Evolutionary conservation across 2,329 filamentous ascomycete genomes (phyloP), one percentile per base, ranked within the genome.

Genomic region (Rhynchosporium agropyri): DNA sequence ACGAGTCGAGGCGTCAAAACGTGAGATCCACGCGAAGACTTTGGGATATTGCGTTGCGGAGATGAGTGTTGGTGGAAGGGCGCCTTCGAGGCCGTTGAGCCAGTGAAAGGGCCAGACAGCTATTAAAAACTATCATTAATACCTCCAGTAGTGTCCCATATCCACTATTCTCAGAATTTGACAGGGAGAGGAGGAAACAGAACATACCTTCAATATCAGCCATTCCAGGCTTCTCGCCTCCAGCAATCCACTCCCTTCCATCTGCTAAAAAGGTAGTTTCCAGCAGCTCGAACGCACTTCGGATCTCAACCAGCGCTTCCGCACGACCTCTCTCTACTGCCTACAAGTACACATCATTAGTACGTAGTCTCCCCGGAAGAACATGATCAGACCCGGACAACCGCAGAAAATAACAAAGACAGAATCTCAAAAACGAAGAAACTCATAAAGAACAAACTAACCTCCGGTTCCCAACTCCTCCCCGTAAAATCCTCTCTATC

Each of bases 101-200:
- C 89, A 92, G 74, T 88, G 82, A 67, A 91, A 81, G 0, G 83
- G 80, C 86, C 86, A 91, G 12, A 89, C 76, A 49, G 83, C 79
- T 81, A 62, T 15, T 48, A 10, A 10, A 31, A 33, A 63, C 56
- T 50, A 58, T 42, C 54, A 50, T 28, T 38, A 38, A 40, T 26
- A 12, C 55, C 13, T 20, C 20, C 20, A 36, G 33, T 10, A 1
- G 33, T 6, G 40, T 2, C 20, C 45, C 20, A 42, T 3, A 33
- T 10, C 8, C 4, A 42, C 43, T 36, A 1, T 49, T 7, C 9
- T 10, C 20, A n/a, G 43, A 58, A 45, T 0, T n/a, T 12, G 13
- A 53, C 6, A 38, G n/a, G 31, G 4, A 38, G 40, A 28, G n/a
- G 36, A 5, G 51, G 26, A 31, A 28, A 3, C 12, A 13, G 26